Evolutionary conservation across 768 basidiomycete species (phyloP).

Genomic region (Pisolithus tinctorius): DNA sequence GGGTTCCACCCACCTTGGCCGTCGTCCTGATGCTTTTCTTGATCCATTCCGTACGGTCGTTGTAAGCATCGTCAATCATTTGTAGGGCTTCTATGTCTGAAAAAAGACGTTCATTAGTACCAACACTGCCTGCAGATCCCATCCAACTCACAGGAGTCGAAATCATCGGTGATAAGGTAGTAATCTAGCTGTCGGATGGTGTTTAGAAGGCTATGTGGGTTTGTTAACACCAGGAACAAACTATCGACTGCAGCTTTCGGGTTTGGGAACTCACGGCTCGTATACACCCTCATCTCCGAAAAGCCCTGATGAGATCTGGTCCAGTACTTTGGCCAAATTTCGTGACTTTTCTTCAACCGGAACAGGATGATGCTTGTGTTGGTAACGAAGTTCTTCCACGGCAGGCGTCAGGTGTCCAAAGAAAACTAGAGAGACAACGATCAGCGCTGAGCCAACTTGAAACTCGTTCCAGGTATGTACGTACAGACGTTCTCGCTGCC

Average conservation of each 20-base stretch:
- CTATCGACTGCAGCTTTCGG: slow-evolving; percentile 1
- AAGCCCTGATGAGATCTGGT: slow-evolving; percentile 65
- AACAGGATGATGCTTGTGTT: slow-evolving; percentile 77
- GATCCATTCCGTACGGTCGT: slow-evolving; percentile 80
- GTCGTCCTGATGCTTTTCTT: slow-evolving; percentile 85
- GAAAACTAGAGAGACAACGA: slow-evolving; percentile 55
- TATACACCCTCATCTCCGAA: slow-evolving; percentile 83
- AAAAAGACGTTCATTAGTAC: neutral
- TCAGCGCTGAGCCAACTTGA: neutral
- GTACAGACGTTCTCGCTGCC: slow-evolving; percentile 89
- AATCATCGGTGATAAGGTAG: slow-evolving; percentile 87
- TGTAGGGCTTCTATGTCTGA: slow-evolving; percentile 73
- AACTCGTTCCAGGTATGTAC: slow-evolving; percentile 27
- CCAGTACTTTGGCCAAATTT: slow-evolving; percentile 69
- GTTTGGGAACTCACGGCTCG: slow-evolving; percentile 60
- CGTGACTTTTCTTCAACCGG: slow-evolving; percentile 82
- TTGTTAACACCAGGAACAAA: slow-evolving; percentile 15
- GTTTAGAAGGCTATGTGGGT: slow-evolving; percentile 49
- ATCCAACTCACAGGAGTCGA: slow-evolving; percentile 70
- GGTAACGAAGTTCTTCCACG: slow-evolving; percentile 81
- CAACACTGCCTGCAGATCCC: neutral
- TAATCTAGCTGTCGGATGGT: slow-evolving; percentile 72
- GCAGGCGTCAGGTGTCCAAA: slow-evolving; percentile 84
- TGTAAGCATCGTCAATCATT: slow-evolving; percentile 87
- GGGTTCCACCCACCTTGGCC: slow-evolving; percentile 46